Conservation (phyloP, 2,329 filamentous ascomycete genomes). For the Fusarium musae region DNA sequence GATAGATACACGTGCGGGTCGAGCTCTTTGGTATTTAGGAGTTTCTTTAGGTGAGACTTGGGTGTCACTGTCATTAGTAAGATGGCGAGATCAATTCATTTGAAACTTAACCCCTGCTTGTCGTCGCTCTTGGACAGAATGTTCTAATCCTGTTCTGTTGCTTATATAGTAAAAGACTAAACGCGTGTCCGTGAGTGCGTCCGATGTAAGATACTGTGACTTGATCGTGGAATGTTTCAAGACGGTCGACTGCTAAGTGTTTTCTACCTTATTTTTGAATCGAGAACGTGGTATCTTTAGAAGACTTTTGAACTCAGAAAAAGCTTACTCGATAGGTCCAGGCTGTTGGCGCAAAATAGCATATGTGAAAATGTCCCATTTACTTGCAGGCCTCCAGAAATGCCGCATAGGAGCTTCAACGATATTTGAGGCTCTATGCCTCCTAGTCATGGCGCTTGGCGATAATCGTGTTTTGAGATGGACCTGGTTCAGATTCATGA, state of each 20-base stretch:
- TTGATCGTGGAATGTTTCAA: neutral
- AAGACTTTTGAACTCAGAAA: neutral
- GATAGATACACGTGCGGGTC: neutral
- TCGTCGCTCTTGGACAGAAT: neutral
- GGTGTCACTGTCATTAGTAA: neutral
- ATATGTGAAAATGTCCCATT: neutral
- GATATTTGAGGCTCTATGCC: neutral
- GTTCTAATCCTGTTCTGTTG: neutral
- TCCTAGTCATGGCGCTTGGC: neutral
- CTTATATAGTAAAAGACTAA: neutral
- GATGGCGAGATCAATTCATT: neutral
- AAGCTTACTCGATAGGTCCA: neutral
- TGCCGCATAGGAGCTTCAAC: neutral
- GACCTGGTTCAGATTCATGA: too few relatives aligned
- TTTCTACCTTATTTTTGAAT: neutral
- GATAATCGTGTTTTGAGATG: neutral
- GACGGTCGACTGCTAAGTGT: accelerated
- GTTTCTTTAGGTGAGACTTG: neutral
- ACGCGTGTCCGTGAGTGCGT: too few relatives aligned
- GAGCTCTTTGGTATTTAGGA: too few relatives aligned
- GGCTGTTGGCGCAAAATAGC: neutral
- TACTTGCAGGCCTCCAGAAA: neutral
- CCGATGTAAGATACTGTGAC: neutral
- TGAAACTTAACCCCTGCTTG: neutral
- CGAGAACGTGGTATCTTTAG: too few relatives aligned